These are phyloP conservation scores for Blastocystis sp. DNA, from an alignment of 352 stramenopile genomes.

Conservation along the genomic window DNA sequence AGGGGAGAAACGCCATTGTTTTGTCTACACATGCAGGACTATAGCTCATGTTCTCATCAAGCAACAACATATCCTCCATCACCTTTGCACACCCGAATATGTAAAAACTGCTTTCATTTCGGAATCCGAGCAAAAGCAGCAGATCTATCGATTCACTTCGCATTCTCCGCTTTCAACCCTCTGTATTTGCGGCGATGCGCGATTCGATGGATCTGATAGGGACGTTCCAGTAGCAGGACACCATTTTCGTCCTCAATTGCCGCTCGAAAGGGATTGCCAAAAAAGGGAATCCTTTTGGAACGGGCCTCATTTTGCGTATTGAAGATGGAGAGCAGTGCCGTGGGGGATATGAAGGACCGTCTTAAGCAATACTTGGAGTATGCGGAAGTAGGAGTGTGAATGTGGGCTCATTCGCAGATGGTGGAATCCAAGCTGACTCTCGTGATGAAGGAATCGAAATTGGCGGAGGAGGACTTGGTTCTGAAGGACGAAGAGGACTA, in stretches of 20 bases:
- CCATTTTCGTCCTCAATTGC: neutral
- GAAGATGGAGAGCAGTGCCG: neutral
- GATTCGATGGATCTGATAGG: neutral
- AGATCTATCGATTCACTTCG: neutral
- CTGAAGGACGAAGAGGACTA: slow-evolving; percentile 48
- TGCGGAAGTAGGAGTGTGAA: neutral
- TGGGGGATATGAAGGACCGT: slow-evolving; percentile 7
- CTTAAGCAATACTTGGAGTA: slow-evolving; percentile 21
- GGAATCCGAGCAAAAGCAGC: slow-evolving; percentile 19
- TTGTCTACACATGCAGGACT: neutral
- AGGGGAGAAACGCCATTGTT: neutral
- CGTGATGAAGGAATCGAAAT: slow-evolving; percentile 24
- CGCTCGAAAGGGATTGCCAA: neutral
- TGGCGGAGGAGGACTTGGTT: slow-evolving; percentile 9
- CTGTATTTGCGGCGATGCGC: neutral
- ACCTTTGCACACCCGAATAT: slow-evolving; percentile 20
- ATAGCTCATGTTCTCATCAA: neutral
- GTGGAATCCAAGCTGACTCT: neutral
- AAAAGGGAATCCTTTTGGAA: neutral
- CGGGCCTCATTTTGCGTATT: neutral
- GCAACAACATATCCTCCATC: slow-evolving; percentile 2
- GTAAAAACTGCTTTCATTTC: neutral
- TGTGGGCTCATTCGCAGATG: neutral
- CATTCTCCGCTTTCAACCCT: neutral
- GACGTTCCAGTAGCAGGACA: neutral